Conservation (phyloP, 345 rosid species). For the Psidium guajava region DNA sequence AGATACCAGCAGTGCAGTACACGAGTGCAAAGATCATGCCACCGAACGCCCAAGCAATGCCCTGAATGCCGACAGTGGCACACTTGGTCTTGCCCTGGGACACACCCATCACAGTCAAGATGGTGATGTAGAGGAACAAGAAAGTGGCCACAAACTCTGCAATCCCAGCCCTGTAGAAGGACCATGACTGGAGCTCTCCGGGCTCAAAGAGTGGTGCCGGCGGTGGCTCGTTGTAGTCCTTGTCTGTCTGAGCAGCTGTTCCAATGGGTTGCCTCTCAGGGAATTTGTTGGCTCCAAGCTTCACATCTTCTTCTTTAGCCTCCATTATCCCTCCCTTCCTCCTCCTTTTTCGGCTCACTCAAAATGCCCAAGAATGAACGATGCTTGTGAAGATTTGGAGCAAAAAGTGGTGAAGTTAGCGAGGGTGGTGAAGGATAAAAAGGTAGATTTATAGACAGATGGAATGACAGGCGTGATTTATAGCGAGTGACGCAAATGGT, state of each 20-base stretch:
- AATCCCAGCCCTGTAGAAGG: slow-evolving; percentile 19
- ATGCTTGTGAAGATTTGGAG: neutral
- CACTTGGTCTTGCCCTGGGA: slow-evolving; percentile 1
- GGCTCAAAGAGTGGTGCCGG: slow-evolving; percentile 20
- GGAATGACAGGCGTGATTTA: neutral
- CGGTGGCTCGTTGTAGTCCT: slow-evolving; percentile 17
- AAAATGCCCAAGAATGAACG: neutral
- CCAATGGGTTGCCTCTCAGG: slow-evolving; percentile 16
- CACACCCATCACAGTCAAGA: slow-evolving; percentile 22
- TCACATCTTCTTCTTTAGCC: slow-evolving; percentile 15
- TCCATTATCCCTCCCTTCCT: neutral
- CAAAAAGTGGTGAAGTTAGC: neutral
- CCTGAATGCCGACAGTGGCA: slow-evolving; percentile 8
- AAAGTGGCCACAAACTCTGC: slow-evolving; percentile 21
- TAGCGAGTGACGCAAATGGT: too few species aligned
- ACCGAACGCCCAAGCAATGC: slow-evolving; percentile 18
- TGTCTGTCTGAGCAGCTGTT: slow-evolving; percentile 10
- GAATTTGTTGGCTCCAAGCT: slow-evolving; percentile 16
- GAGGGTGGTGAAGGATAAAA: neutral
- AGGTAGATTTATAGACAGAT: neutral
- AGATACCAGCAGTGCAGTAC: slow-evolving; percentile 18
- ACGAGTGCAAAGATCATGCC: slow-evolving; percentile 19
- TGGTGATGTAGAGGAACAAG: slow-evolving; percentile 16
- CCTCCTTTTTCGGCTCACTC: neutral
- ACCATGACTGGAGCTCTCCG: slow-evolving; percentile 14